Evolutionary conservation across 176 grass and related monocot species (phyloP), one percentile per base, ranked within the genome.

Genomic region (Bromus sterilis): DNA sequence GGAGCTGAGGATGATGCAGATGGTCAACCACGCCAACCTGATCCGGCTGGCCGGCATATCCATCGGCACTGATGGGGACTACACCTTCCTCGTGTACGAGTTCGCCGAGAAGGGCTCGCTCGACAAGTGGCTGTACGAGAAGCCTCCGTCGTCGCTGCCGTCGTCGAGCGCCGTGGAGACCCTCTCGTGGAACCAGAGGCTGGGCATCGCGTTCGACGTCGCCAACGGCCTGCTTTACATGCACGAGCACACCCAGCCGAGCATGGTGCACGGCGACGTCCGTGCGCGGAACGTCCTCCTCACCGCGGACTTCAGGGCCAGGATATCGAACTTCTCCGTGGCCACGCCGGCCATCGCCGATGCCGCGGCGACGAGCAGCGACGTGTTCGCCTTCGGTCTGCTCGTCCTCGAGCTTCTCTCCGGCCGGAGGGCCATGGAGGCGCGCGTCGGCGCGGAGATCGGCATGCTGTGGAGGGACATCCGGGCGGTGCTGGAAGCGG

Each of bases 221-320:
- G 91, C 91, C 2, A 90, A 86, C 55, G 87, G 88, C 15, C 76
- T 94, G 10, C 88, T 91, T 2, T 94, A 94, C 86, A 83, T 94
- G 88, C 91, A 91, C 91, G 91, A 94, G 57, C 91, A 94, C 91
- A 94, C 91, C 37, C 89, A 87, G 62, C 91, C 79, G 44, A 94
- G 91, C 83, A 88, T 94, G 74, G 91, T 88, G 32, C 91, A 91
- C 76, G 63, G 88, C n/a, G 88, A 82, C 83, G 71, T 94, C 71
- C 86, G 80, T 4, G 75, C 88, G 10, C 71, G 86, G 55, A 94
- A 91, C 76, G 61, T 94, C 39, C 83, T 94, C 48, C 88, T 94
- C 25, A 86, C 86, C 6, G 86, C 83, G 2, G 88, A 88, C n/a
- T 81, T 88, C 76, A 86, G 86, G 71, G 83, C 86, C 62, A 94